phyloP scores from a whole-genome alignment of 2,329 filamentous ascomycete genomes.

The Ophiocordyceps robertsii region DNA sequence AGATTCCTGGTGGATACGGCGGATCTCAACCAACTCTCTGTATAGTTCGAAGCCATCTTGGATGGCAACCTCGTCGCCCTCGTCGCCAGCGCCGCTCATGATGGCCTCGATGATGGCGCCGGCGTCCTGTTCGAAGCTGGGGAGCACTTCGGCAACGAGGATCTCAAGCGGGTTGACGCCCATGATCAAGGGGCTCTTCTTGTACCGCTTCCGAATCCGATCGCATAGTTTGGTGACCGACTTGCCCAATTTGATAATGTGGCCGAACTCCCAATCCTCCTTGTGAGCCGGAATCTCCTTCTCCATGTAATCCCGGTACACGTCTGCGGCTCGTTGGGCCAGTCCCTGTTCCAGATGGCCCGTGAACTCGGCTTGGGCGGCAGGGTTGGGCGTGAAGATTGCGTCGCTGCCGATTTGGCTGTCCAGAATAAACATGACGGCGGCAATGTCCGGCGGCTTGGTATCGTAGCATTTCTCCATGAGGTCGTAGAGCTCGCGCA shows the following conservation, averaged over 20 bases:
- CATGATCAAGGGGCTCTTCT: constrained; percentile 77
- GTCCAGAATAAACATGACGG: constrained; percentile 67
- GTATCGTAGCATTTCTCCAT: constrained; percentile 78
- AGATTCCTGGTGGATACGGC: constrained; percentile 63
- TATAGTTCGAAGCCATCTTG: constrained; percentile 94
- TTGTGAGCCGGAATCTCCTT: constrained; percentile 67
- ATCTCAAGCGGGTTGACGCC: constrained; percentile 54
- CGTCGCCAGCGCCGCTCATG: constrained; percentile 55
- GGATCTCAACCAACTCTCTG: constrained; percentile 72
- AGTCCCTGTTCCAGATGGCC: constrained; percentile 61
- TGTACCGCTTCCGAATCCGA: constrained; percentile 84
- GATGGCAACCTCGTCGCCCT: constrained; percentile 64
- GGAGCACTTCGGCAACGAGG: constrained; percentile 71
- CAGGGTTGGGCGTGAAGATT: constrained; percentile 55
- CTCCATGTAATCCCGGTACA: constrained; percentile 68
- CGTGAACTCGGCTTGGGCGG: constrained; percentile 60
- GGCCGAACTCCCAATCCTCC: constrained; percentile 78
- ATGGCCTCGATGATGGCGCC: constrained; percentile 74
- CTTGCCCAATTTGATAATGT: constrained; percentile 81
- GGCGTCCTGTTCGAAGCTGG: constrained; percentile 81
- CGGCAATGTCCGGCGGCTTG: constrained; percentile 72
- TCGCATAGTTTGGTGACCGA: constrained; percentile 74
- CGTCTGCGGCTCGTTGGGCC: constrained; percentile 58
- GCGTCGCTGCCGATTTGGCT: constrained; percentile 71
- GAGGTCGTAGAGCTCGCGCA: constrained; percentile 79